Evolutionary conservation across 257 asterid species (phyloP).

Genomic region (Plectranthus barbatus): DNA sequence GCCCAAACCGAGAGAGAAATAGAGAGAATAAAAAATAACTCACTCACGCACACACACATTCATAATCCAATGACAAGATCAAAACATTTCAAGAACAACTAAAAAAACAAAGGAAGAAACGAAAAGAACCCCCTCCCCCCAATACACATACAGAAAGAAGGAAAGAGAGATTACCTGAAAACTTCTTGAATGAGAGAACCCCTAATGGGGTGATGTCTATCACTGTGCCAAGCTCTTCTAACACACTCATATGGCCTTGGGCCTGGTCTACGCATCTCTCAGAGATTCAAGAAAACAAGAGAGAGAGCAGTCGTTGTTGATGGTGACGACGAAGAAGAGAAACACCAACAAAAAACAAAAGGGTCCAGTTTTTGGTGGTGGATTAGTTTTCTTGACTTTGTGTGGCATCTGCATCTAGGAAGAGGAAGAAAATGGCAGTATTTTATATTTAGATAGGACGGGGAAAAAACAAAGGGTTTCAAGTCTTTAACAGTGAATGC

Average conservation of each 20-base stretch:
- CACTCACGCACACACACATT: no score
- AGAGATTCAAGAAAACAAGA: conserved; percentile 2
- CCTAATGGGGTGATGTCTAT: conserved; percentile 76
- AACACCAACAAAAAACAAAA: not conserved
- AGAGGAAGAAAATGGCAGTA: not conserved
- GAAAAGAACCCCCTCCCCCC: no score
- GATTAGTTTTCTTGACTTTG: not conserved
- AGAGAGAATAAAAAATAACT: no score
- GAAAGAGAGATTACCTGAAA: conserved; percentile 51
- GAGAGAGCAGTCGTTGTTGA: not conserved
- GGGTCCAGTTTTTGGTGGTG: not conserved
- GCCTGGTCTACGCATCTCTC: conserved; percentile 84
- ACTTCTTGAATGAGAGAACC: conserved; percentile 89
- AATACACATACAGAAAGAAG: not conserved
- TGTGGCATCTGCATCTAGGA: conserved; percentile 3
- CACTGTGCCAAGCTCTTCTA: conserved; percentile 98
- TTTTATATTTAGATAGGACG: no score
- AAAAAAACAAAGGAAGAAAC: no score
- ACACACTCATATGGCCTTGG: conserved; percentile 93
- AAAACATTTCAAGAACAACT: no score
- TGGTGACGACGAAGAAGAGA: no score
- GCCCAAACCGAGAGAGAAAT: not conserved
- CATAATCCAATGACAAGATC: no score
- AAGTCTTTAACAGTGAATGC: not conserved
- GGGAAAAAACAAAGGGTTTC: not conserved